Conservation (phyloP, 768 basidiomycete species). For the Termitomyces bulborhizus region DNA sequence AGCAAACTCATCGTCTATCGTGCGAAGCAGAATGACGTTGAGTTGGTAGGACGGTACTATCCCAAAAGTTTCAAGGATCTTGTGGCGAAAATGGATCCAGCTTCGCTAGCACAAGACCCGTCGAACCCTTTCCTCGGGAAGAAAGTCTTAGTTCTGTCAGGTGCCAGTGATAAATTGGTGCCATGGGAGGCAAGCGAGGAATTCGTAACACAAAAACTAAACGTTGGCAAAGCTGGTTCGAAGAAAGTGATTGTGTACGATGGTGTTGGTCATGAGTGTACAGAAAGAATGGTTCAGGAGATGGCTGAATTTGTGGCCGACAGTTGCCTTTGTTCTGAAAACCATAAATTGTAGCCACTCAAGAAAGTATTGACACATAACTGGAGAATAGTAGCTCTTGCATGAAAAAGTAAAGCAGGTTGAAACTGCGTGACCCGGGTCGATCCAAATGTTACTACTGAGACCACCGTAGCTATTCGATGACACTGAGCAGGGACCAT, state of each 20-base stretch:
- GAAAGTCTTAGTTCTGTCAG: slow-evolving; percentile 68
- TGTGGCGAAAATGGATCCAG: slow-evolving; percentile 42
- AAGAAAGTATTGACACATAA: not conserved
- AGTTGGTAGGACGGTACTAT: slow-evolving; percentile 45
- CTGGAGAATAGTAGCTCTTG: no score
- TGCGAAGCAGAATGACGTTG: slow-evolving; percentile 38
- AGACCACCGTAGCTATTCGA: no score
- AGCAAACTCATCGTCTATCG: slow-evolving; percentile 48
- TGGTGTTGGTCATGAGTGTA: slow-evolving; percentile 58
- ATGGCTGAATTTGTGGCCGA: slow-evolving; percentile 29
- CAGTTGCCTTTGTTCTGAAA: slow-evolving; percentile 8
- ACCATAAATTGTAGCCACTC: not conserved
- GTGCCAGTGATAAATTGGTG: slow-evolving; percentile 58
- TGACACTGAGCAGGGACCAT: no score
- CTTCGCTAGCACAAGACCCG: slow-evolving; percentile 30
- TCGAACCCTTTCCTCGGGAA: slow-evolving; percentile 64
- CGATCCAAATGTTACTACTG: no score
- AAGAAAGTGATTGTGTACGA: slow-evolving; percentile 51
- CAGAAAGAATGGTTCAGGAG: slow-evolving; percentile 51
- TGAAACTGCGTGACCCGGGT: no score
- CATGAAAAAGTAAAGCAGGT: no score
- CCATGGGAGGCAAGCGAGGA: slow-evolving; percentile 52
- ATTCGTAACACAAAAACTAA: slow-evolving; percentile 47
- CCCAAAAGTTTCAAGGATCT: slow-evolving; percentile 46
- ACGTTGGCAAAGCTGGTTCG: slow-evolving; percentile 45